A percentile compares a stretch with the other conserved stretches of the same genome.
Conservation (phyloP, 2,329 filamentous ascomycete genomes). For the Beauveria caledonica region DNA sequence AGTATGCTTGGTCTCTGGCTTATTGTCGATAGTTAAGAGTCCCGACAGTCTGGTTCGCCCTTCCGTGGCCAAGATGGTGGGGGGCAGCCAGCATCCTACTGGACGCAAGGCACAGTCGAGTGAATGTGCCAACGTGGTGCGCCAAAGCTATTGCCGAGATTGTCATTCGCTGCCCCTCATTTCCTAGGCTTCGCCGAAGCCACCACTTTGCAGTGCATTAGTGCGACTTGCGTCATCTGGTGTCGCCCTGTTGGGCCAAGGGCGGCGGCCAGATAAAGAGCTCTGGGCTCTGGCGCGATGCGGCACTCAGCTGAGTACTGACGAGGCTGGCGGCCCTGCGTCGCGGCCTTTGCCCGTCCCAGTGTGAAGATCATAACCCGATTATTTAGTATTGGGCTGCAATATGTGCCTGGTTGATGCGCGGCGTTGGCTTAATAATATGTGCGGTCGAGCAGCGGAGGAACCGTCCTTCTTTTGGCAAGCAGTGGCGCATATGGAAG, state of each 20-base stretch:
- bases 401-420: not conserved
- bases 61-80: not conserved
- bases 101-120: not conserved
- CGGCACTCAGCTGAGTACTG: not conserved
- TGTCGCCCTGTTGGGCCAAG: not conserved
- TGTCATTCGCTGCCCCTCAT: not conserved
- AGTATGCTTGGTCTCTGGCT: too few relatives aligned
- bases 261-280: not conserved
- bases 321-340: not conserved
- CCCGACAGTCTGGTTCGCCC: slow-evolving; percentile 6
- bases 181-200: not conserved
- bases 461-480: not conserved
- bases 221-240: not conserved
- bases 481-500: not conserved
- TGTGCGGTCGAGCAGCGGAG: not conserved
- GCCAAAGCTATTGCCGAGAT: not conserved
- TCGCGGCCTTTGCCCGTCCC: not conserved
- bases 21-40: not conserved
- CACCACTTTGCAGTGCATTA: not conserved
- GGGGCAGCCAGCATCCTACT: not conserved
- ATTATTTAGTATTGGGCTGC: not conserved
- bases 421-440: not conserved
- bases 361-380: not conserved
- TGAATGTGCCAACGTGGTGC: not conserved
- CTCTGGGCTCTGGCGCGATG: not conserved